A percentile compares a stretch with the other conserved stretches of the same genome.
These are phyloP conservation scores for Exophiala bonariae DNA, from an alignment of 2,329 filamentous ascomycete species.

Conservation along the genomic window DNA sequence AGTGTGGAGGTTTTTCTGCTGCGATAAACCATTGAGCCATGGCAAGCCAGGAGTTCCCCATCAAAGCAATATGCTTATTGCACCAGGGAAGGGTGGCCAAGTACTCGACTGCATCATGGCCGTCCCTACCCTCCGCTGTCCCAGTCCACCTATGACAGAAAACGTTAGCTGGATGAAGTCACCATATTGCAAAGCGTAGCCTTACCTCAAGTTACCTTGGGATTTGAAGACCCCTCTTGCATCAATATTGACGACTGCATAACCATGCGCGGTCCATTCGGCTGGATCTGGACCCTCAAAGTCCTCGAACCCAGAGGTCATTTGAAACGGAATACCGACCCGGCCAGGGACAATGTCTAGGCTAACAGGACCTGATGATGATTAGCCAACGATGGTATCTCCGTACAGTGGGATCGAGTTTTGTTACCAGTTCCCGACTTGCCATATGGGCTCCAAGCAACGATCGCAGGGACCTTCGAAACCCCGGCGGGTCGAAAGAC, in stretches of 20 bases:
- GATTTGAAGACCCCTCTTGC: conserved; percentile 30
- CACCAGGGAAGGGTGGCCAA: too few species aligned
- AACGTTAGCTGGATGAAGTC: neutral
- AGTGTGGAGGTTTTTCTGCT: too few species aligned
- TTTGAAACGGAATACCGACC: conserved; percentile 2
- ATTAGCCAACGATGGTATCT: too few species aligned
- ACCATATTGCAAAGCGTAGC: conserved; percentile 5
- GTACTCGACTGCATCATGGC: conserved; percentile 9
- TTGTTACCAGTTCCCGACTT: conserved; percentile 28
- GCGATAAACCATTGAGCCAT: too few species aligned
- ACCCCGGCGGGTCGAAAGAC: too few species aligned
- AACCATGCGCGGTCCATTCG: conserved; percentile 31
- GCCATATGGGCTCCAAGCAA: conserved; percentile 34
- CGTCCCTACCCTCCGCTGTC: conserved; percentile 9
- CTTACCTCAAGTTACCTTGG: conserved; percentile 32
- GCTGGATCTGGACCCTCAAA: conserved; percentile 33
- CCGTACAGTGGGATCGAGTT: too few species aligned
- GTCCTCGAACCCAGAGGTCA: conserved; percentile 11
- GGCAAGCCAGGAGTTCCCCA: too few species aligned
- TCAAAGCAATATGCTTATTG: too few species aligned
- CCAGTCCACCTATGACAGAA: conserved; percentile 5
- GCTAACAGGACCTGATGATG: neutral
- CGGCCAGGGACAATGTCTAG: conserved; percentile 6
- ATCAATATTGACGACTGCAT: conserved; percentile 34
- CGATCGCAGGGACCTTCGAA: conserved; percentile 30